Evolutionary conservation across 2,329 filamentous ascomycete species (phyloP).

Genomic region (Chrysoporthe cubensis): DNA sequence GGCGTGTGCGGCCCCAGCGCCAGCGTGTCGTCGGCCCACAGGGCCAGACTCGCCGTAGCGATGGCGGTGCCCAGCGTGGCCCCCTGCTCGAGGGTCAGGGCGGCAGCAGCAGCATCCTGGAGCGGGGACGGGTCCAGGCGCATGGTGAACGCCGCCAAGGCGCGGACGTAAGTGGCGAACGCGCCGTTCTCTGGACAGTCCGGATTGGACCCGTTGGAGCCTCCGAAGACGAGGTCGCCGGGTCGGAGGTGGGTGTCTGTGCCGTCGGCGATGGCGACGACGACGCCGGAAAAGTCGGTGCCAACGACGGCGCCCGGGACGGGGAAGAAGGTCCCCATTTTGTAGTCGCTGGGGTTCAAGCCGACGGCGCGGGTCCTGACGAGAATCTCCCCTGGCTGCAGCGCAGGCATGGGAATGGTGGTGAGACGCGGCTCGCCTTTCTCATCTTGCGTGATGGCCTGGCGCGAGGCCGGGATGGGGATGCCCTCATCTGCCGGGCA

Average conservation of each 20-base stretch:
- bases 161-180: conserved; percentile 42
- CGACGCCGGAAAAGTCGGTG: conserved; percentile 32
- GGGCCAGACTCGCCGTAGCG: neutral
- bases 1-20: neutral
- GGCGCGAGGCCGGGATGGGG: no score
- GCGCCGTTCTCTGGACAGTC: conserved; percentile 37
- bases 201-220: conserved; percentile 39
- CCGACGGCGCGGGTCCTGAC: conserved; percentile 31
- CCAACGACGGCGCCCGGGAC: conserved; percentile 31
- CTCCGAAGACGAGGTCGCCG: conserved; percentile 44
- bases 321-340: conserved; percentile 29
- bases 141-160: conserved; percentile 31
- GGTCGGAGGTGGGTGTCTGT: conserved; percentile 30
- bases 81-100: no score
- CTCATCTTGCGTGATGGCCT: no score
- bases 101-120: conserved; percentile 34
- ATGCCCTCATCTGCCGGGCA: no score
- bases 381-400: conserved; percentile 17
- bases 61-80: conserved; percentile 33
- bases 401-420: neutral
- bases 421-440: no score
- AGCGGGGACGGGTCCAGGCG: conserved; percentile 37
- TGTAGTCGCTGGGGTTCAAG: conserved; percentile 33
- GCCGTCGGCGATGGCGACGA: conserved; percentile 29
- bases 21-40: neutral